Base-by-base conservation (phyloP, 1,284 basidiomycete species). In the Omphalotus olearius region DNA sequence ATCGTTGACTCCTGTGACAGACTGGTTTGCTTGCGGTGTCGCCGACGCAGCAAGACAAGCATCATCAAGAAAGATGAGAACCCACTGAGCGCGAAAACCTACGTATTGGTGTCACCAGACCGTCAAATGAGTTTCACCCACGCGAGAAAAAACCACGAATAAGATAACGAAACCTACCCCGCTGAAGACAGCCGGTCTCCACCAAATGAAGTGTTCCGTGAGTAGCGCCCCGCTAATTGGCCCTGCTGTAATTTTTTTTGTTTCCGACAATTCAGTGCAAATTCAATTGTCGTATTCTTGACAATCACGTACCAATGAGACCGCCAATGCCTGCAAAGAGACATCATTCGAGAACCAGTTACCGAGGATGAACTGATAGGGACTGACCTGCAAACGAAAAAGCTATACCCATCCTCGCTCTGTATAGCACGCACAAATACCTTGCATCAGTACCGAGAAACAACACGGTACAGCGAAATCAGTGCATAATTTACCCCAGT, bases 141-240 rank as follows among this genome's bases (percentile, higher is more conserved):
- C 7, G 13, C 30, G 2, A 33, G 30, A 9, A 13, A 25, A 0
- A n/a, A n/a, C n/a, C 13, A 16, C 11, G 38, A 3, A 9, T 20
- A n/a, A 46, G 4, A 30, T 6, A 37, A 17, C n/a, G 10, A 3
- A 11, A 47, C 59, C 42, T 47, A 57, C 54, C 9, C 53, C 59
- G 47, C 55, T 57, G 30, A 59, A 59, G 10, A 61, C 42, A n/a
- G 55, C 55, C n/a, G 59, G 56, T 16, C 52, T 50, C 59, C 59
- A 61, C 59, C 59, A 61, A 16, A 50, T 20, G 16, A 52, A 58
- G 7, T 51, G 37, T n/a, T 35, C 20, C 18, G 53, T 54, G 2
- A 59, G 46, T 4, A 58, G 30, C 3, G 56, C 59, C 10, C 58
- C 58, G n/a, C 47, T 41, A 20, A 59, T 57, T 6, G 58, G 51